Evolutionary conservation across 495 filamentous ascomycete genomes (phyloP).

Genomic region (Aspergillus nidulans): DNA sequence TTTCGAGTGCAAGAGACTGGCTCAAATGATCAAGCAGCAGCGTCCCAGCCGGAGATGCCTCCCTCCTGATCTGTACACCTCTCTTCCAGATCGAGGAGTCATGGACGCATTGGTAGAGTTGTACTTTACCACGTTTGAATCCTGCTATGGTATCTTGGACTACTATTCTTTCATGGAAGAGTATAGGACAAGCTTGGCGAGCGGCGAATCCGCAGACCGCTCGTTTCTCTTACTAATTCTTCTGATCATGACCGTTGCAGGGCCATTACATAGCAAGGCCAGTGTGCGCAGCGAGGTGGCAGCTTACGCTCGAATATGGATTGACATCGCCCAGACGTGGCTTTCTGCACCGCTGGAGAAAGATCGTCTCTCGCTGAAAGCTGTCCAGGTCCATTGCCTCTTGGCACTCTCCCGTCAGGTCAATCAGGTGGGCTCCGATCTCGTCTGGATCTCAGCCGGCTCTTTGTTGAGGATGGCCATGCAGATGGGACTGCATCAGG

Average conservation of each 20-base stretch:
- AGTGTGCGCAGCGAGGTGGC: constrained; percentile 24
- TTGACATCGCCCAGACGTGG: constrained; percentile 48
- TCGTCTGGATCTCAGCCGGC: constrained; percentile 50
- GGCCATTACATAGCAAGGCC: constrained; percentile 25
- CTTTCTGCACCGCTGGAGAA: constrained; percentile 49
- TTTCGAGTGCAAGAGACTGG: constrained; percentile 24
- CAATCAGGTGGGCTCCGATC: constrained; percentile 41
- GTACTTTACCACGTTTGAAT: constrained; percentile 49
- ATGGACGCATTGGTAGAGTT: constrained; percentile 36
- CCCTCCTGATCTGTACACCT: constrained; percentile 16
- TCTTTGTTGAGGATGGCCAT: constrained; percentile 49
- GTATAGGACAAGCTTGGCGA: constrained; percentile 38
- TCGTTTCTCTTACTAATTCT: constrained; percentile 35
- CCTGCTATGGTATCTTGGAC: constrained; percentile 46
- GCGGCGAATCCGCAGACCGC: constrained; percentile 26
- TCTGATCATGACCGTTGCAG: constrained; percentile 43
- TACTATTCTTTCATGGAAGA: constrained; percentile 39
- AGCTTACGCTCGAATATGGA: constrained; percentile 35
- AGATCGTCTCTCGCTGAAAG: constrained; percentile 35
- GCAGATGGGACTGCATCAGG: constrained; percentile 52
- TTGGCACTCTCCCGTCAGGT: constrained; percentile 46
- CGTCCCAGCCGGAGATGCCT: constrained; percentile 20
- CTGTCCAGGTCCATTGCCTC: constrained; percentile 49
- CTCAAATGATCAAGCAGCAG: constrained; percentile 20
- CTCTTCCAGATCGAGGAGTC: constrained; percentile 25